Base-by-base conservation (phyloP, 768 basidiomycete species). In the Gautieria morchelliformis region DNA sequence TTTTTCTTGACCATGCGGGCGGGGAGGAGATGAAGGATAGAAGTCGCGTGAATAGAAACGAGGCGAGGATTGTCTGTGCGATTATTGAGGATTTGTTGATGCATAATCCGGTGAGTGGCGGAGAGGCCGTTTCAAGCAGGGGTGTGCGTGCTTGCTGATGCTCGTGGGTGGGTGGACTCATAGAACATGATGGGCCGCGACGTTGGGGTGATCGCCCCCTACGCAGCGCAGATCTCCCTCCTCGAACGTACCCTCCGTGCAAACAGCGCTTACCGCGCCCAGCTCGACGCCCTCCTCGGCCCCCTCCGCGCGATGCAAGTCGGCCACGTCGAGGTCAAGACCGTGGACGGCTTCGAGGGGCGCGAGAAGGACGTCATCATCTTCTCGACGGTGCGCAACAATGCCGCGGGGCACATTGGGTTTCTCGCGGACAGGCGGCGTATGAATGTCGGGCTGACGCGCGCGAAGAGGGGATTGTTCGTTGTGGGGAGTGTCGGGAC, bases 291-390 rank as follows among this genome's bases (percentile, higher is more conserved):
- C 6, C 76, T 81, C 0, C 75, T 94, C 22, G 92, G 91, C 20
- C 69, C 76, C 14, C 76, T 77, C 47, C 82, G 90, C 24, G 82
- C 77, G 19, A 73, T 78, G 70, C 83, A 93, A 61, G 68, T 91
- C 7, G 65, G 71, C 0, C 68, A 79, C 53, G 78, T 96, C 52
- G 93, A 95, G 69, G 79, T 95, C 64, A 90, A 89, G 72, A 95
- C 93, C 0, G 93, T 96, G 14, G 93, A 96, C 63, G 93, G 93
- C 19, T 96, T 94, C 68, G 91, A 96, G 69, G 93, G 93, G 12
- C 79, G 91, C 46, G 91, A 96, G 73, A 95, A 95, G 72, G 87
- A 91, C 32, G 82, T 95, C 42, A 89, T 96, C 61, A 77, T 96
- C 44, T 93, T 96, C 68, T 91, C 89, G 42, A 93, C 92, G 3